Percentiles rank a stretch among this genome's conserved stretches.
Evolutionary conservation across 805 yeast genomes (phyloP).

Genomic region (Scheffersomyces stipitis): DNA sequence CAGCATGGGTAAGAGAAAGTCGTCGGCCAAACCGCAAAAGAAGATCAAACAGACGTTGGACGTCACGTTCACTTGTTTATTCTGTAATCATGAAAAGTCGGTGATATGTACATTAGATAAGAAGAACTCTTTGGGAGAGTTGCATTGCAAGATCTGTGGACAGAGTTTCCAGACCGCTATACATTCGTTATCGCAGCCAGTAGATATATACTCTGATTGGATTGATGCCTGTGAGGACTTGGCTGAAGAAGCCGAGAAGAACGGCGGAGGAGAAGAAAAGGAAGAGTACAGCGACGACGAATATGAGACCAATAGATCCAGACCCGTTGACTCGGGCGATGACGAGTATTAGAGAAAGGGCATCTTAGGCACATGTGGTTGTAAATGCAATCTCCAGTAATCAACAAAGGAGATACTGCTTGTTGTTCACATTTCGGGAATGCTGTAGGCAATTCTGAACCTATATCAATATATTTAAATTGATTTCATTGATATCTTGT

Average conservation of each 20-base stretch:
- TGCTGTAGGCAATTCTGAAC: no score
- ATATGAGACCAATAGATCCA: constrained; percentile 18
- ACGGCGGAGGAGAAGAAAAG: constrained; percentile 20
- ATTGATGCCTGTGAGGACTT: constrained; percentile 93
- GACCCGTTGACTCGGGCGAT: constrained; percentile 28
- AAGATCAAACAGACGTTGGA: constrained; percentile 76
- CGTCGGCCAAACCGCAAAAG: constrained; percentile 78
- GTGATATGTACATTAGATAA: constrained; percentile 88
- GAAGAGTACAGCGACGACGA: constrained; percentile 40
- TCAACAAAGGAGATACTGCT: not conserved
- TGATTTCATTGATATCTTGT: no score
- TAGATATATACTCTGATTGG: constrained; percentile 96
- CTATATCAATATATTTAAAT: no score
- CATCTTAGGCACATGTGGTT: constrained; percentile 1
- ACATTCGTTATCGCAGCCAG: constrained; percentile 82
- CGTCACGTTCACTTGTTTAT: constrained; percentile 82
- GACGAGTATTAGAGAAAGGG: constrained; percentile 20
- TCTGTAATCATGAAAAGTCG: constrained; percentile 93
- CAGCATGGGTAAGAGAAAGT: constrained; percentile 74
- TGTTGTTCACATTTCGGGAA: no score
- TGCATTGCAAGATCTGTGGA: constrained; percentile 91
- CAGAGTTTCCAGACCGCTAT: constrained; percentile 89
- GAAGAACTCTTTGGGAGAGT: constrained; percentile 76
- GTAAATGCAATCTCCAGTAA: constrained; percentile 1
- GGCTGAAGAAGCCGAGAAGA: constrained; percentile 58